These are phyloP conservation scores for Phaeosphaeria sp. DNA, from an alignment of 2,329 filamentous ascomycete genomes.

Conservation along the genomic window DNA sequence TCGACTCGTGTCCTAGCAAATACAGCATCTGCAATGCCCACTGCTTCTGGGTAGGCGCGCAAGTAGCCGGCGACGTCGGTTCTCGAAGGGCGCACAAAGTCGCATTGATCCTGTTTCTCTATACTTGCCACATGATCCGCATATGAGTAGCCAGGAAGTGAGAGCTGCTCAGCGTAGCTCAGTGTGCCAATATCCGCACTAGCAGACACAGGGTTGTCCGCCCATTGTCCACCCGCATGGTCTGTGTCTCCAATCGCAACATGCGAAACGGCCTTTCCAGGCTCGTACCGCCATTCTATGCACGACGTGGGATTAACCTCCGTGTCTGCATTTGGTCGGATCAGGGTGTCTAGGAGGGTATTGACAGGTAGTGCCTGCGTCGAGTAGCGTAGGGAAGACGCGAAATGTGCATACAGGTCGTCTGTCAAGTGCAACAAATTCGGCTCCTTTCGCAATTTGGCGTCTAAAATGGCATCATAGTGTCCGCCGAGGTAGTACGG, in stretches of 20 bases:
- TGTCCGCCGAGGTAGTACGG: conserved; percentile 64
- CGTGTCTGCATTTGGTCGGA: conserved; percentile 65
- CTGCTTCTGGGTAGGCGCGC: conserved; percentile 59
- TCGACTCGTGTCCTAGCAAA: conserved; percentile 51
- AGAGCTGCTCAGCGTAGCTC: conserved; percentile 68
- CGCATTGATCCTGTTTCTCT: conserved; percentile 48
- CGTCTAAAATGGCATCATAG: conserved; percentile 63
- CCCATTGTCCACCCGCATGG: conserved; percentile 65
- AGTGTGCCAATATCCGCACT: conserved; percentile 65
- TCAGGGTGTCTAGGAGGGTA: conserved; percentile 64
- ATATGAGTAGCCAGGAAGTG: conserved; percentile 65
- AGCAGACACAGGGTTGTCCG: conserved; percentile 58
- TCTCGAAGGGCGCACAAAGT: conserved; percentile 63
- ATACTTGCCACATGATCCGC: conserved; percentile 57
- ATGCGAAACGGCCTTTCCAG: conserved; percentile 60
- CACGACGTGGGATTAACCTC: conserved; percentile 60
- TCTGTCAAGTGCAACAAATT: conserved; percentile 58
- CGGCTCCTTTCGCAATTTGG: conserved; percentile 57
- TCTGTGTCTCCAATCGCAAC: conserved; percentile 60
- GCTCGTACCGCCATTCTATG: conserved; percentile 61
- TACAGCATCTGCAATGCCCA: conserved; percentile 58
- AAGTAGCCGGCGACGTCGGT: conserved; percentile 63
- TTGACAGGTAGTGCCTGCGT: conserved; percentile 67
- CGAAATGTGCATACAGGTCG: conserved; percentile 64
- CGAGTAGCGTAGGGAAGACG: conserved; percentile 65